Conservation (phyloP, 441 rosid species). For the Omphalea diandra region DNA sequence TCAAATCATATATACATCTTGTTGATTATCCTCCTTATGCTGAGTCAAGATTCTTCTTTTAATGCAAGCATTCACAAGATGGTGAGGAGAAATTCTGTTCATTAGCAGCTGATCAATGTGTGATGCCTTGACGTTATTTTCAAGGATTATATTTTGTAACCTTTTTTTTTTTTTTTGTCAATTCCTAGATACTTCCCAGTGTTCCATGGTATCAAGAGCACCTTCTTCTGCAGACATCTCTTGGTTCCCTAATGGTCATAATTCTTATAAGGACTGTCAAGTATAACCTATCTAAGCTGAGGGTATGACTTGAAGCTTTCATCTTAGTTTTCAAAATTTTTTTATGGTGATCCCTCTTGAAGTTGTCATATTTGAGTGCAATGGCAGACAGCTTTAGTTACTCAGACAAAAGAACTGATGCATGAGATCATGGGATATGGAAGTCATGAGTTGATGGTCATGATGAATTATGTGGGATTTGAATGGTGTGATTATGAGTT, state of each 20-base stretch:
- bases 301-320: constrained; percentile 60
- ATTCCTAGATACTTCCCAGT: constrained; percentile 66
- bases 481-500: not conserved
- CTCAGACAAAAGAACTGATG: too few species aligned
- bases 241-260: constrained; percentile 94
- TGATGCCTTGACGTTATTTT: constrained; percentile 3
- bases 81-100: constrained; percentile 45
- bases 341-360: constrained; percentile 2
- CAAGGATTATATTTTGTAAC: constrained; percentile 21
- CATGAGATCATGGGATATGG: not conserved
- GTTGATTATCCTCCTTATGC: constrained; percentile 95
- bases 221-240: constrained; percentile 93
- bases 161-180: not conserved
- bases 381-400: too few species aligned
- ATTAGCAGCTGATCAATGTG: not conserved
- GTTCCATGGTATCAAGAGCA: constrained; percentile 99
- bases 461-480: not conserved
- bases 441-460: not conserved
- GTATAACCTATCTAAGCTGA: constrained; percentile 90
- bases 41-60: constrained; percentile 97
- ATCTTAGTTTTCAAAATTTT: constrained; percentile 7
- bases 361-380: not conserved
- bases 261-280: constrained; percentile 96
- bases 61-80: constrained; percentile 93
- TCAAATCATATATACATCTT: constrained; percentile 98